A percentile compares a stretch with the other conserved stretches of the same genome.
Conservation (phyloP, 2,329 filamentous ascomycete species). For the Penicillium brasilianum region DNA sequence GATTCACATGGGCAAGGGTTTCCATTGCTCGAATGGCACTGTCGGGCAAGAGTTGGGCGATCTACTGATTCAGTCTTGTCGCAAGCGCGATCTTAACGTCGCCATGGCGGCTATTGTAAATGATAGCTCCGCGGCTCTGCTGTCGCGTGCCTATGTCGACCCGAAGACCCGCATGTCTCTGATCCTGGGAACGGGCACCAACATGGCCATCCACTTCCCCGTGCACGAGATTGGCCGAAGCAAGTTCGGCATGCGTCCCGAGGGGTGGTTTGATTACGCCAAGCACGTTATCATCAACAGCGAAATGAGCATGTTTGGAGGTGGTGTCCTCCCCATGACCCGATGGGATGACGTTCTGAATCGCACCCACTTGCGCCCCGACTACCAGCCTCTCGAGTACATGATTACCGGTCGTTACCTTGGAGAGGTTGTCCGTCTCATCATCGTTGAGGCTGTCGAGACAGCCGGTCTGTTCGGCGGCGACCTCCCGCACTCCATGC, state of each 20-base stretch:
- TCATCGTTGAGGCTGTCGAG: conserved; percentile 64
- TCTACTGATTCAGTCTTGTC: conserved; percentile 64
- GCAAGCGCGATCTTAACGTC: conserved; percentile 59
- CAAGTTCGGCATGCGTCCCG: conserved; percentile 62
- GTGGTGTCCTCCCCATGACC: conserved; percentile 61
- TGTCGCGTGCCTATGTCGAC: conserved; percentile 67
- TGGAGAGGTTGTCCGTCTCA: conserved; percentile 66
- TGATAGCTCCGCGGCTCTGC: conserved; percentile 65
- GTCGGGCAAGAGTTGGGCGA: conserved; percentile 64
- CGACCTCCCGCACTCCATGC: conserved; percentile 59
- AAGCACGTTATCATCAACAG: conserved; percentile 68
- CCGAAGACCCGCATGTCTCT: conserved; percentile 65
- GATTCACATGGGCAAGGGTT: conserved; percentile 69
- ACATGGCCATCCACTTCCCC: conserved; percentile 67
- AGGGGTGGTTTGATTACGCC: conserved; percentile 61
- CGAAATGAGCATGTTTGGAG: conserved; percentile 69
- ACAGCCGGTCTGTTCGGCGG: conserved; percentile 62
- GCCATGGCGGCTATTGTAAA: conserved; percentile 67
- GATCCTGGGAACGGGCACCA: conserved; percentile 69
- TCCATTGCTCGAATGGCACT: conserved; percentile 63
- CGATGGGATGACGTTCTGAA: conserved; percentile 68
- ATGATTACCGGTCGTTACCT: conserved; percentile 68
- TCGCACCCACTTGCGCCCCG: conserved; percentile 59
- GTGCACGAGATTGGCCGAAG: conserved; percentile 57
- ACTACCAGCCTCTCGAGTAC: conserved; percentile 70